Base-by-base conservation (phyloP, 2,329 filamentous ascomycete genomes). In the Cryphonectria japonica region DNA sequence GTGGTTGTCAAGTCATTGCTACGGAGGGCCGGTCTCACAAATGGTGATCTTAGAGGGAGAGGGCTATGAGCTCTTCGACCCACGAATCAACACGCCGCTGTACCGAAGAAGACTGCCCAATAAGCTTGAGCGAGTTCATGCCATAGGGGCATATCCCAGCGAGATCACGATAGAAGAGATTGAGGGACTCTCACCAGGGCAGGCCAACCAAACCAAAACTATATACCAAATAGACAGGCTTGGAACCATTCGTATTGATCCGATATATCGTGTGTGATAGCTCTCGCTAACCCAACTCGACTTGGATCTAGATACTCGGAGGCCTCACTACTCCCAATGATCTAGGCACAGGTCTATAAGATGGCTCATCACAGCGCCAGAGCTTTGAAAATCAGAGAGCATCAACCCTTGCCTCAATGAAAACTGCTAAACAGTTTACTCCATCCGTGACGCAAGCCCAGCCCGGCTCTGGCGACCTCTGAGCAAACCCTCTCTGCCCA, bases 391-490 rank as follows among this genome's bases (percentile, higher is more conserved):
- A 34, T 34, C 34, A 3, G 34, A 34, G 34, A 34, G 19, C 8
- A 34, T 29, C 14, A 61, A 61, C 19, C 19, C 8, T 32, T 16
- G 3, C 19, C 19, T 34, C 32, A 34, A 11, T 2, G 16, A n/a
- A 32, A 39, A 34, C 32, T 4, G 6, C 34, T 19, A 1, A 4
- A 8, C 34, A 16, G 3, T 11, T 22, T 4, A 22, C 11, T 22
- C 4, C 1, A 50, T 50, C 46, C 32, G 9, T 61, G 59, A 61
- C 59, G 32, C 59, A 61, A 61, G 59, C 59, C 59, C 59, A 61
- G 59, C 59, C 59, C 59, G 37, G 13, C 59, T 32, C 29, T 59
- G 54, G 29, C 54, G 8, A 32, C 29, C 26, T n/a, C 32, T 29
- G 19, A 8, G 19, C 16, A 4, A 6, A 32, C 4, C 14, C 8